A percentile compares a stretch with the other conserved stretches of the same genome.
Evolutionary conservation across 371 early-diverging fungal genomes (phyloP).

Genomic region (Capillidium rhysosporum): DNA sequence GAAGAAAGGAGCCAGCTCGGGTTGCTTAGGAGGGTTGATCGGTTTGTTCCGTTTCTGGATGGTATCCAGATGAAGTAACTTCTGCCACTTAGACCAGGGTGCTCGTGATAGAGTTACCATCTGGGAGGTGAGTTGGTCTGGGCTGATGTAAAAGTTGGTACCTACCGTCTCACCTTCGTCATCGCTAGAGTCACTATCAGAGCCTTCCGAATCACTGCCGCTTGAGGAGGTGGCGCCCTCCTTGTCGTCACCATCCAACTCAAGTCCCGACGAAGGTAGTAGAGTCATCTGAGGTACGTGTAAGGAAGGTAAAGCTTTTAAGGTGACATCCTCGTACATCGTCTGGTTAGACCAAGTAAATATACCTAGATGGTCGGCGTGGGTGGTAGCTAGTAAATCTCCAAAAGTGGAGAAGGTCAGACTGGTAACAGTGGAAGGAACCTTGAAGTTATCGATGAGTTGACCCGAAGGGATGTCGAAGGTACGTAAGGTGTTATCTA

Average conservation of each 20-base stretch:
- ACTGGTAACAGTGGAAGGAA: constrained; percentile 57
- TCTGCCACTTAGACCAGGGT: constrained; percentile 79
- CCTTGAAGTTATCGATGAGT: constrained; percentile 63
- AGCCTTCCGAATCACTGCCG: constrained; percentile 15
- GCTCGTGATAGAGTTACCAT: constrained; percentile 67
- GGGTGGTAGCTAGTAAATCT: constrained; percentile 79
- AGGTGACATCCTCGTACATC: constrained; percentile 41
- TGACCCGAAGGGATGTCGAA: constrained; percentile 90
- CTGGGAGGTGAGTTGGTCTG: constrained; percentile 46
- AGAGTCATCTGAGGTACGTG: constrained; percentile 23
- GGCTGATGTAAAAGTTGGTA: constrained; percentile 17
- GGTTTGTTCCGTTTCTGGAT: constrained; percentile 92
- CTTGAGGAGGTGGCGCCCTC: no score
- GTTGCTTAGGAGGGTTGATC: constrained; percentile 62
- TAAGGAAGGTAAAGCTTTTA: constrained; percentile 38
- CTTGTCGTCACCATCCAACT: constrained; percentile 18
- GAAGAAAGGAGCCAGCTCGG: constrained; percentile 90
- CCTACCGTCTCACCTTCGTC: constrained; percentile 15
- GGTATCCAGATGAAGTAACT: constrained; percentile 62
- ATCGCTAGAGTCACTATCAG: constrained; percentile 15
- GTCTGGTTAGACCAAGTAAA: constrained; percentile 78
- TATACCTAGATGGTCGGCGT: constrained; percentile 77
- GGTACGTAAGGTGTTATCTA: constrained; percentile 74
- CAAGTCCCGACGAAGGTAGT: constrained; percentile 25
- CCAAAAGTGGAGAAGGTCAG: constrained; percentile 74